Evolutionary conservation across 2,329 filamentous ascomycete species (phyloP).

Genomic region (Dendryphion nanum): DNA sequence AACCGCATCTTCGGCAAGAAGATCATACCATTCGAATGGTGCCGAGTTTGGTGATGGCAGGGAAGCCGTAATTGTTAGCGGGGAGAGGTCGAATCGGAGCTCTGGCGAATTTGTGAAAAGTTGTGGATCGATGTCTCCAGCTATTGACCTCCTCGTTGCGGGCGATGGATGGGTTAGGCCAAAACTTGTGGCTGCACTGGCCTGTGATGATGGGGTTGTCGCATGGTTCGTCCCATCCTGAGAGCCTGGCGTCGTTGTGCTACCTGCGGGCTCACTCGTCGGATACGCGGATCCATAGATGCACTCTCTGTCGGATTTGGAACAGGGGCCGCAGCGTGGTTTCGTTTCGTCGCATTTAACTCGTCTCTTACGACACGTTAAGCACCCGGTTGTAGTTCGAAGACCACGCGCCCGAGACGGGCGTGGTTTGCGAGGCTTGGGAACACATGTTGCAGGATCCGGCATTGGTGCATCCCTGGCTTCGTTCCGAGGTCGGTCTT

Average conservation of each 20-base stretch:
- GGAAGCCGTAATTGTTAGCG: slow-evolving; percentile 28
- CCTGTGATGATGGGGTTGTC: slow-evolving; percentile 14
- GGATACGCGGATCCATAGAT: too few species aligned
- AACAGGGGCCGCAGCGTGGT: slow-evolving; percentile 46
- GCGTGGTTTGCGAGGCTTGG: slow-evolving; percentile 36
- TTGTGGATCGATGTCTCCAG: slow-evolving; percentile 18
- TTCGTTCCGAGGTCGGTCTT: too few species aligned
- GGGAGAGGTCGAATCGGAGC: slow-evolving; percentile 29
- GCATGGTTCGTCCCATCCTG: slow-evolving; percentile 21
- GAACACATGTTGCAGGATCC: slow-evolving; percentile 20
- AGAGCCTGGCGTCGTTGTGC: too few species aligned
- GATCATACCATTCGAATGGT: slow-evolving; percentile 50
- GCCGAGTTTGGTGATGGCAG: slow-evolving; percentile 43
- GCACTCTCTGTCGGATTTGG: slow-evolving; percentile 45
- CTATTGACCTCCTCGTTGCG: slow-evolving; percentile 14
- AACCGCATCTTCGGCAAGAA: slow-evolving; percentile 46
- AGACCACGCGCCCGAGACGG: slow-evolving; percentile 46
- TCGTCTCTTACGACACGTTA: slow-evolving; percentile 48
- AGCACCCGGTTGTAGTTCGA: slow-evolving; percentile 46
- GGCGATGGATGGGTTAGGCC: too few species aligned
- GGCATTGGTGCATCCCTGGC: slow-evolving; percentile 23
- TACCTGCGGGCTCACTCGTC: too few species aligned
- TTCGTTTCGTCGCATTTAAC: slow-evolving; percentile 53
- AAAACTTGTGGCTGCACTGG: slow-evolving; percentile 1
- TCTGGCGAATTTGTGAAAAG: slow-evolving; percentile 27